A percentile compares a stretch with the other conserved stretches of the same genome.
These are phyloP conservation scores for Phlebopus sp. DNA, from an alignment of 1,284 basidiomycete genomes.

Conservation along the genomic window DNA sequence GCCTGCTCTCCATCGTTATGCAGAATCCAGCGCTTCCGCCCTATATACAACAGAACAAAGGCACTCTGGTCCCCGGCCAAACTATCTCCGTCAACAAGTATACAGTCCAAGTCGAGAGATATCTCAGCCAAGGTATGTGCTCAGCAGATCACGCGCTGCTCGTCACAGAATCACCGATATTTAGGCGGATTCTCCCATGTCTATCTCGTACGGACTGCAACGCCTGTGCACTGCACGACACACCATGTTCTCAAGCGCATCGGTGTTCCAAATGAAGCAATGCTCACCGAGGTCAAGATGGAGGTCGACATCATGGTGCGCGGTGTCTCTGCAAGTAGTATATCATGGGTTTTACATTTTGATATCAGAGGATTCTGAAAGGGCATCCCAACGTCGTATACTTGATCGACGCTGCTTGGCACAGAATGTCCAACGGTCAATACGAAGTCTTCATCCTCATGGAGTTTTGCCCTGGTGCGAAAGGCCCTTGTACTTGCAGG, in stretches of 20 bases:
- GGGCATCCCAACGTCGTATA: slow-evolving; percentile 92
- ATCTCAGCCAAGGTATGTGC: slow-evolving; percentile 84
- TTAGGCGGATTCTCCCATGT: slow-evolving; percentile 98
- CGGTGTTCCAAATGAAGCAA: slow-evolving; percentile 86
- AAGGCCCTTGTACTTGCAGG: slow-evolving; percentile 15
- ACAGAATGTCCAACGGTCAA: slow-evolving; percentile 74
- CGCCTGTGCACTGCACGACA: slow-evolving; percentile 86
- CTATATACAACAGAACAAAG: slow-evolving; percentile 44
- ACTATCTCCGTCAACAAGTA: slow-evolving; percentile 89
- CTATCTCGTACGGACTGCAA: slow-evolving; percentile 87
- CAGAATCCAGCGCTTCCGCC: slow-evolving; percentile 36
- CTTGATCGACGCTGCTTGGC: slow-evolving; percentile 92
- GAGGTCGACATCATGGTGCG: slow-evolving; percentile 98
- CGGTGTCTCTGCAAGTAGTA: slow-evolving; percentile 22
- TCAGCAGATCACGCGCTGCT: slow-evolving; percentile 2
- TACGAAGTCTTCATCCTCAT: slow-evolving; percentile 99
- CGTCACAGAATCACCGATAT: slow-evolving; percentile 9
- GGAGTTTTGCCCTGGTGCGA: slow-evolving; percentile 83
- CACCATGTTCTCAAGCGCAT: slow-evolving; percentile 97
- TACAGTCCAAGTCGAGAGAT: slow-evolving; percentile 79
- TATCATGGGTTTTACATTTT: slow-evolving; percentile 20
- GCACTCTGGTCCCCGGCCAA: slow-evolving; percentile 77
- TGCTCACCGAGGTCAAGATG: slow-evolving; percentile 93
- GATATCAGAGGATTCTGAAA: slow-evolving; percentile 71
- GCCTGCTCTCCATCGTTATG: slow-evolving; percentile 17